Evolutionary conservation across 1,284 basidiomycete genomes (phyloP), one percentile per base, ranked within the genome.

Genomic region (Cutaneotrichosporon dermatis): DNA sequence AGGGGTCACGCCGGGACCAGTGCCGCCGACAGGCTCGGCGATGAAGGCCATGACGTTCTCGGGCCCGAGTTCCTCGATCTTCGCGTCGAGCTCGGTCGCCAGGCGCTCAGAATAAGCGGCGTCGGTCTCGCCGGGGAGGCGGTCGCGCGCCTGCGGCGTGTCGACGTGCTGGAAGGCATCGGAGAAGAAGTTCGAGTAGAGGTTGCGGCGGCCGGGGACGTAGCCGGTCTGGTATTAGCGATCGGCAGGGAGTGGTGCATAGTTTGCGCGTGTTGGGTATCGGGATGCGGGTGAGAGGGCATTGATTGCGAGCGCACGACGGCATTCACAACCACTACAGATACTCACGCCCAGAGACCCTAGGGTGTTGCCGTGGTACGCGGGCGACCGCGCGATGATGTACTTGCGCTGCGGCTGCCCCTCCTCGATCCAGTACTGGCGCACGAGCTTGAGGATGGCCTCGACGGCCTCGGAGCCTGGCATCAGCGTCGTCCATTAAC

Each of bases 281-380:
- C 25, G 25, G 25, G 25, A 25, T 25, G 25, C 25, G 25, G 25
- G 25, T 25, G 25, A 25, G 25, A 25, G 25, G 25, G 25, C 25
- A 25, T 25, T 25, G 25, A 25, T 25, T 25, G 25, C 25, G 25
- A 25, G 25, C 25, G 25, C 25, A 25, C 25, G 25, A 25, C 25
- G 25, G 25, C 25, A 25, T 25, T 25, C 25, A 25, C 25, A 25
- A 25, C 25, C 25, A 25, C 25, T 25, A 25, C 25, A 40, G 12
- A 8, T 1, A 59, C 67, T 65, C 41, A 79, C 6, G 4, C 64
- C 66, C 2, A 73, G 58, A 3, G 65, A 69, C 3, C 82, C 82
- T 39, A 92, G 69, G 1, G 89, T 89, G 73, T 92, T 93, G 2
- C 91, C 91, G 72, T 93, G 91, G 79, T 86, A 93, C 5, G 87